Base-by-base conservation (phyloP, 2,329 filamentous ascomycete species). In the Alternaria tenuissima region DNA sequence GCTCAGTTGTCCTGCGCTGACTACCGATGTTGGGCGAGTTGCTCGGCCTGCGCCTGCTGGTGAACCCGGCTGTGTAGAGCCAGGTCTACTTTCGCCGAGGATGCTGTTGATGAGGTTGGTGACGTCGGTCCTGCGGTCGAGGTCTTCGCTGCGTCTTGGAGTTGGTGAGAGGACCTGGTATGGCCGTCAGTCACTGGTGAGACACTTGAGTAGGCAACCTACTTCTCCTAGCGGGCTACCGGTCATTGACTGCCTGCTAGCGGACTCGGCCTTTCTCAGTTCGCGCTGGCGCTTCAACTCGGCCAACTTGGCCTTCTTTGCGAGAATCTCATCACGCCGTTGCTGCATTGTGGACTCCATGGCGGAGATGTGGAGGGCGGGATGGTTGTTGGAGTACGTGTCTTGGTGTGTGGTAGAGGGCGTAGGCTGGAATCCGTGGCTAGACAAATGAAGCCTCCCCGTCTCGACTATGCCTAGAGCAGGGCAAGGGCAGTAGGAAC, bases 221-320 rank as follows among this genome's bases (percentile, higher is more conserved):
- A 96, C 93, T 82, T 96, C 93, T 78, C 85, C 86, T 54, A 87
- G 81, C 52, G 87, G 81, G 75, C 87, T 86, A 61, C 88, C 88
- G 12, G 68, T 74, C 76, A 88, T 91, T 1, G 76, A 76, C 73
- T 89, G 86, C 68, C 93, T 88, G 69, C 84, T 88, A 64, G 86
- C 86, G 61, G 85, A 87, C 70, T 91, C 88, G 77, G 96, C 92
- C 76, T 87, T 91, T 66, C 92, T 88, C 61, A 94, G 87, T 70
- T 96, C 93, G 71, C 95, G 88, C 82, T 97, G 93, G 64, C 92
- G 88, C 83, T 97, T 97, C 67, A 99, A 87, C 85, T 98, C 95
- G 51, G 92, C 94, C 73, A 99, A 92, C 85, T 95, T 97, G 65
- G 94, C 94, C 84, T 92, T 94, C 83, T 99, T 99, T 70, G 93